These are phyloP conservation scores for Lipomyces lipofer DNA, from an alignment of 805 yeast genomes.

Conservation along the genomic window DNA sequence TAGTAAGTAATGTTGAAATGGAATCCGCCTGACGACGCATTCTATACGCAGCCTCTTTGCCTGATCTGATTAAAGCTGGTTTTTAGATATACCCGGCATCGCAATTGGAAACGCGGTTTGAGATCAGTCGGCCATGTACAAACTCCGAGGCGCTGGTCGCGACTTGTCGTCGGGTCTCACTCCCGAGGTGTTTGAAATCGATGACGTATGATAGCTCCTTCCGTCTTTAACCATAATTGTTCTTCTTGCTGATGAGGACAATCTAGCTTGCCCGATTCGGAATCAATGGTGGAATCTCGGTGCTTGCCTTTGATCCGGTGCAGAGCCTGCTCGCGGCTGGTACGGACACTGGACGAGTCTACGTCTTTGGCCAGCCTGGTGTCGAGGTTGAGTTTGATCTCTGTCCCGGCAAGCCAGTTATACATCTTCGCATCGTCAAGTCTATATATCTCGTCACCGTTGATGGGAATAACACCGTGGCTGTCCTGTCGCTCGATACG, in stretches of 20 bases:
- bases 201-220: slow-evolving; percentile 33
- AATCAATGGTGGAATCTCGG: slow-evolving; percentile 60
- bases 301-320: slow-evolving; percentile 80
- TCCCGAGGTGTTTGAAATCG: slow-evolving; percentile 36
- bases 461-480: slow-evolving; percentile 59
- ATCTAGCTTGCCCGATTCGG: slow-evolving; percentile 50
- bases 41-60: too few species aligned
- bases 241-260: slow-evolving; percentile 17
- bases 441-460: slow-evolving; percentile 79
- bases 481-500: slow-evolving; percentile 68
- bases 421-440: slow-evolving; percentile 64
- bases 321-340: slow-evolving; percentile 84
- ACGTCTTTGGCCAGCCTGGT: slow-evolving; percentile 80
- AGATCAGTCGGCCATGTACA: slow-evolving; percentile 10
- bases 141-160: slow-evolving; percentile 26
- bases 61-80: too few species aligned
- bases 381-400: slow-evolving; percentile 68
- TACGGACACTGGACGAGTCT: slow-evolving; percentile 66
- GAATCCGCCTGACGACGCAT: too few species aligned
- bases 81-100: too few species aligned
- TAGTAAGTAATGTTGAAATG: too few species aligned
- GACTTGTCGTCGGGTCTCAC: slow-evolving; percentile 40
- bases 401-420: slow-evolving; percentile 51
- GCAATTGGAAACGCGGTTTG: background rate
- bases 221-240: background rate